Evolutionary conservation across 1,284 basidiomycete genomes (phyloP).

Genomic region (Cutaneotrichosporon cyanovorans): DNA sequence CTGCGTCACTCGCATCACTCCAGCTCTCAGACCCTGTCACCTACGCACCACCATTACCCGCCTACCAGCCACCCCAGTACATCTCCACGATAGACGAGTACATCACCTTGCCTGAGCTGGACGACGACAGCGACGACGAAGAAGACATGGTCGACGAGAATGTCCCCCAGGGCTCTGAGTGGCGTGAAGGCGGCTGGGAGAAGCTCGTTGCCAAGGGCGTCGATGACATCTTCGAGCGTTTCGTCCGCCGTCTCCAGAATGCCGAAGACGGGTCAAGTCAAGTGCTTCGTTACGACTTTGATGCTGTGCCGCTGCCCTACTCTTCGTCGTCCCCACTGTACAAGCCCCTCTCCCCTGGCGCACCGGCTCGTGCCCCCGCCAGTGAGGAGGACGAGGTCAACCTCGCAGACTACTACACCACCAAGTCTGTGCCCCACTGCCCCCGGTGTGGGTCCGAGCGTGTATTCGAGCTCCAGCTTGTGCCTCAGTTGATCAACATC

Average conservation of each 20-base stretch:
- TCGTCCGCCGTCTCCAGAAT: conserved; percentile 33
- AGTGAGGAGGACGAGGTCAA: conserved; percentile 37
- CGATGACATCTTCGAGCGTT: conserved; percentile 45
- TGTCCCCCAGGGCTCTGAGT: conserved; percentile 24
- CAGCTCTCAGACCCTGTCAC: conserved; percentile 16
- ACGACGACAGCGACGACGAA: conserved; percentile 21
- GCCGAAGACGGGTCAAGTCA: conserved; percentile 41
- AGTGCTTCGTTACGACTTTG: conserved; percentile 46
- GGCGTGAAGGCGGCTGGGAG: conserved; percentile 33
- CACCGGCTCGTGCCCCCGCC: conserved; percentile 16
- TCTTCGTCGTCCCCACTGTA: conserved; percentile 38
- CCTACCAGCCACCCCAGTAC: conserved; percentile 45
- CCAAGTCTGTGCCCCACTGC: conserved; percentile 33
- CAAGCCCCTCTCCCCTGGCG: conserved; percentile 38
- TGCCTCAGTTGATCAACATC: conserved; percentile 41
- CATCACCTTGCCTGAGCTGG: conserved; percentile 30
- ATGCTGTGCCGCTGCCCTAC: conserved; percentile 43
- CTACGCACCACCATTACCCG: conserved; percentile 35
- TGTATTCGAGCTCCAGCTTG: conserved; percentile 46
- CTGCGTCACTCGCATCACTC: conserved; percentile 16
- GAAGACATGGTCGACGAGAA: conserved; percentile 24
- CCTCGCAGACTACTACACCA: conserved; percentile 26
- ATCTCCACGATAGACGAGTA: conserved; percentile 45
- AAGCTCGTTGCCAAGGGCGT: conserved; percentile 37
- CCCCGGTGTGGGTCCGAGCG: conserved; percentile 31